Evolutionary conservation across 306 rosid species (phyloP).

Genomic region (Benincasa hispida): DNA sequence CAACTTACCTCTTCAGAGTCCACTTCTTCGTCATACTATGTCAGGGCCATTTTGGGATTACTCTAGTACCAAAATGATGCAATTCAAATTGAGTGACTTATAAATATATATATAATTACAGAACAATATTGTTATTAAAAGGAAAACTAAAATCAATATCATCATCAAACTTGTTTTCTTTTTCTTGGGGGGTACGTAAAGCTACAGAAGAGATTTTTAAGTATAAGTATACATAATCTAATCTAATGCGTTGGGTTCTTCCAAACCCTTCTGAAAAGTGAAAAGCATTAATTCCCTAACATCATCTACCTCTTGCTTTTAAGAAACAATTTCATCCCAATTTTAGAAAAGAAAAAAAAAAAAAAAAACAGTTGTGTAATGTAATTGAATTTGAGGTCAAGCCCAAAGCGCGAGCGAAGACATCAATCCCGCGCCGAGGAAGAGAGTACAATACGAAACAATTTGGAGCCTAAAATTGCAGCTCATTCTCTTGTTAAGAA

Average conservation of each 20-base stretch:
- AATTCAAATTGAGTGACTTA: too few relatives aligned
- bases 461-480: conserved; percentile 84
- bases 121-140: not conserved
- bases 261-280: not conserved
- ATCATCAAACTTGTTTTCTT: not conserved
- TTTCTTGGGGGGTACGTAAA: not conserved
- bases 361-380: not conserved
- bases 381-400: conserved; percentile 13
- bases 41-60: too few relatives aligned
- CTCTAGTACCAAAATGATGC: too few relatives aligned
- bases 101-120: too few relatives aligned
- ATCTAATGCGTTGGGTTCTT: not conserved
- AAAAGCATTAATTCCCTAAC: not conserved
- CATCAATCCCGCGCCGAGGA: conserved; percentile 94
- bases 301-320: not conserved
- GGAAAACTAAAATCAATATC: not conserved
- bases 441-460: conserved; percentile 65
- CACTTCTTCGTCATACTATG: too few relatives aligned
- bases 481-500: conserved; percentile 89
- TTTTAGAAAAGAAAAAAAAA: not conserved
- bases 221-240: not conserved
- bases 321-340: not conserved
- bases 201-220: not conserved
- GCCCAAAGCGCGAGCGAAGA: conserved; percentile 87
- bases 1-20: too few relatives aligned